These are phyloP conservation scores for Pelargonium fulgidum DNA, from an alignment of 441 rosid genomes.

Conservation along the genomic window DNA sequence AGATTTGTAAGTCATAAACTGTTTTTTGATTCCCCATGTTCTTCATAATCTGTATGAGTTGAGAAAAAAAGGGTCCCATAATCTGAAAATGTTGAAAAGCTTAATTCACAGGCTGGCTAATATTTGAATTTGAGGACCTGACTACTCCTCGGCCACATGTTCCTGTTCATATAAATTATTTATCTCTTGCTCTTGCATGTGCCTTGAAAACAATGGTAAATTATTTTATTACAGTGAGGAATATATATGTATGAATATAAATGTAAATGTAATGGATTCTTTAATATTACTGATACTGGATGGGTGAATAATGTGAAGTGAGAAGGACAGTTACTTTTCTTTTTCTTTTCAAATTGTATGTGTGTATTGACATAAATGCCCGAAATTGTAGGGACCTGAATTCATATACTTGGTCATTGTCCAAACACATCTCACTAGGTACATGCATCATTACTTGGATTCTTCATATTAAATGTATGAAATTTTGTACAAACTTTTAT, in stretches of 20 bases:
- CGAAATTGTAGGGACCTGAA: background rate
- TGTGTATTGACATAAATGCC: background rate
- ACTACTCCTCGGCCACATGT: background rate
- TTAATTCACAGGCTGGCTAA: constrained; percentile 1
- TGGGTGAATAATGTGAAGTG: too few relatives aligned
- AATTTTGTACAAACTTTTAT: too few relatives aligned
- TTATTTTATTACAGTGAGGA: too few relatives aligned
- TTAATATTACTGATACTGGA: too few relatives aligned
- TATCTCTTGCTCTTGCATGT: too few relatives aligned
- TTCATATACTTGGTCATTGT: background rate
- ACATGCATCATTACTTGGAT: too few relatives aligned
- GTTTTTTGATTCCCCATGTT: background rate
- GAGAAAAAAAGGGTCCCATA: background rate
- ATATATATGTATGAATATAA: too few relatives aligned
- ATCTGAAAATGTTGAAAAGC: background rate
- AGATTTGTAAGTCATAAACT: background rate
- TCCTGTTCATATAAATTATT: too few relatives aligned
- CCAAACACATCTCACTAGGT: background rate
- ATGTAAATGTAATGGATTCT: too few relatives aligned
- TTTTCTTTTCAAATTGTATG: background rate
- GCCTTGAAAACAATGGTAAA: too few relatives aligned
- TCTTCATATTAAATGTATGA: too few relatives aligned
- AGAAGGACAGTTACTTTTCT: background rate
- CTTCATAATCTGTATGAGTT: background rate
- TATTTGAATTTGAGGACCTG: constrained; percentile 1